phyloP scores from a whole-genome alignment of 495 filamentous ascomycete species.

The Penicillium bovifimosum region DNA sequence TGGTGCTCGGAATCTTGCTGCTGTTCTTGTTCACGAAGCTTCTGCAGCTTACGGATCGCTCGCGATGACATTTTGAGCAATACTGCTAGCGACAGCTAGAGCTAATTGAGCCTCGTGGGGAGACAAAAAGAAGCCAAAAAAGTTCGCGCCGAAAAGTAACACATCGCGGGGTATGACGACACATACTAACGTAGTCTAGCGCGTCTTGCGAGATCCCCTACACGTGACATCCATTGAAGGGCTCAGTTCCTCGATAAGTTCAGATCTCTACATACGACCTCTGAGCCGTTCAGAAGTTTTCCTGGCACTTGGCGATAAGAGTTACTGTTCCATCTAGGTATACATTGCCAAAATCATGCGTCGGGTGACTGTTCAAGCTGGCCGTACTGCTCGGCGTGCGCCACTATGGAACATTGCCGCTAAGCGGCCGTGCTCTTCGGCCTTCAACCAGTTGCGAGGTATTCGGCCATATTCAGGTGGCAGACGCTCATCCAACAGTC shows the following conservation, averaged over 20 bases:
- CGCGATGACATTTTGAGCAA: conserved; percentile 65
- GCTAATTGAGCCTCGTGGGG: no score
- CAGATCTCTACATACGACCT: conserved; percentile 2
- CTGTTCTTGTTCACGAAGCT: conserved; percentile 56
- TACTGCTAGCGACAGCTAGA: background rate
- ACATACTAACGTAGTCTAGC: conserved; percentile 28
- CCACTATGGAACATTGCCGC: conserved; percentile 48
- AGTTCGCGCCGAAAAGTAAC: conserved; percentile 1
- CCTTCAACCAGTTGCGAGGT: conserved; percentile 43
- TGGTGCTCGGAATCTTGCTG: conserved; percentile 46
- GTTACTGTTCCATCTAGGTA: background rate
- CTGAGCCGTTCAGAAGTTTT: background rate
- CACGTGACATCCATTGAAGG: conserved; percentile 20
- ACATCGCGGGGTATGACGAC: conserved; percentile 43
- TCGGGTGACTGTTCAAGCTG: conserved; percentile 56
- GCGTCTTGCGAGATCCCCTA: background rate
- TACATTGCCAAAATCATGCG: conserved; percentile 46
- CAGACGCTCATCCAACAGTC: conserved; percentile 32
- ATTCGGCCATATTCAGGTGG: conserved; percentile 39
- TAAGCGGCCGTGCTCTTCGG: conserved; percentile 40
- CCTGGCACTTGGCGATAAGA: conserved; percentile 8
- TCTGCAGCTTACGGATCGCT: conserved; percentile 71
- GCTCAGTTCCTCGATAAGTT: conserved; percentile 11
- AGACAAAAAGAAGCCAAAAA: background rate
- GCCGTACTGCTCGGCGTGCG: conserved; percentile 56